Base-by-base conservation (phyloP, 257 asterid genomes). In the Plantago ovata region DNA sequence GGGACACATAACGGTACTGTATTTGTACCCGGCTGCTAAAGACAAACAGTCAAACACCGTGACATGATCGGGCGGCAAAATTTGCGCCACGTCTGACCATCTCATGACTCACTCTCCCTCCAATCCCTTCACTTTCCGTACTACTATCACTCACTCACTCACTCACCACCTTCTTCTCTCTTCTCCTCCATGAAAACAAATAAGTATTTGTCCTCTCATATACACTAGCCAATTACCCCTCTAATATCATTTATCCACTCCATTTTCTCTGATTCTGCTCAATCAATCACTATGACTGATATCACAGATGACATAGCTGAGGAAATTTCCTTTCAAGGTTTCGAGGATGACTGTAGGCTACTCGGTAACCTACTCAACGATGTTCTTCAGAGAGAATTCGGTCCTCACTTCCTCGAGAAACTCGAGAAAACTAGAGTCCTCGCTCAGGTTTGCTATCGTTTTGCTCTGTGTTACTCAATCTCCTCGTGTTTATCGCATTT, bases 261-360 rank as follows among this genome's bases (percentile, higher is more conserved):
- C 42, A 43, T 9, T 9, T 54, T 46, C 42, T 8, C 22, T 4
- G n/a, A 32, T 13, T 28, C 55, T 10, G 16, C 44, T 9, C 38
- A 40, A 13, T 7, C 11, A 40, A 22, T 18, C 15, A 46, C 13
- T 4, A 40, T 92, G 96, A 79, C 96, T 68, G 98, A 92, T 46
- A 79, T 82, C 24, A 92, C 96, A 7, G 98, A 92, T 68, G 98
- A 88, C 61, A 82, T 92, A 65, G 95, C 95, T 1, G 98, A 92
- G 74, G 98, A 92, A 62, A 85, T 88, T 48, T 89, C 95, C 64
- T 84, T 86, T 39, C 96, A 81, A 71, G 85, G 95, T 43, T 92
- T 80, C 66, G 98, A 92, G 50, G 98, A 92, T 76, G 96, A 88
- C 72, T 92, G 84, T 62, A 77, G 83, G 69, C 69, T 88, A 5